Base-by-base conservation (phyloP, 768 basidiomycete genomes). In the Amyloporia xantha region DNA sequence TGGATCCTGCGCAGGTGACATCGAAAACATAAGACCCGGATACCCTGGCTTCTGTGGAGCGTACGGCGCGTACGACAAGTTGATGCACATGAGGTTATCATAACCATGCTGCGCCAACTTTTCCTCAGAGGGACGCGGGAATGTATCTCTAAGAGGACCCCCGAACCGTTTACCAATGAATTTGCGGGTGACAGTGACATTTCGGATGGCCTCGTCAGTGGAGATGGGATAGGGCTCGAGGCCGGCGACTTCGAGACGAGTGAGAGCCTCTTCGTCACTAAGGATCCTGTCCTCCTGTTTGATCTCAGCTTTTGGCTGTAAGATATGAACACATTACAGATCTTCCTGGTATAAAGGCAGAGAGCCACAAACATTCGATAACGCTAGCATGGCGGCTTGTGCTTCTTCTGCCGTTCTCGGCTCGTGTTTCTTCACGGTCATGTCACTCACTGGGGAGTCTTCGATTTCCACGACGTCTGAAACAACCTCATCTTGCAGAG, bases 141-240 rank as follows among this genome's bases (percentile, higher is more conserved):
- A 60, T 1, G 63, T 65, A 3, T 52, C 55, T 44, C 67, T 65
- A 4, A 50, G 21, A 47, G 59, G 68, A 2, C 72, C 71, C 13
- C 70, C 72, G 48, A 67, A 73, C 2, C 49, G 47, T 1, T 54
- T n/a, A 2, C 62, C 60, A 44, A 71, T 59, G 42, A 69, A 62
- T 1, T 39, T 19, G 1, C 69, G 66, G 0, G 57, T 51, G 5
- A 69, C 64, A 2, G 61, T 62, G 21, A 56, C 50, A 24, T 70
- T 62, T 7, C 56, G 55, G 4, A 55, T 59, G 5, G 37, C 41
- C 23, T 55, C 60, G 12, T 59, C 47, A n/a, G 70, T 56, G 0
- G 59, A 36, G 37, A 68, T 59, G 0, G 56, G 54, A 49, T 52
- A 68, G 1, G 54, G 41, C 1, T 58, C 57, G 2, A 63, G 51